Conservation (phyloP, 1,284 basidiomycete species). For the Anthracocystis setariae region DNA sequence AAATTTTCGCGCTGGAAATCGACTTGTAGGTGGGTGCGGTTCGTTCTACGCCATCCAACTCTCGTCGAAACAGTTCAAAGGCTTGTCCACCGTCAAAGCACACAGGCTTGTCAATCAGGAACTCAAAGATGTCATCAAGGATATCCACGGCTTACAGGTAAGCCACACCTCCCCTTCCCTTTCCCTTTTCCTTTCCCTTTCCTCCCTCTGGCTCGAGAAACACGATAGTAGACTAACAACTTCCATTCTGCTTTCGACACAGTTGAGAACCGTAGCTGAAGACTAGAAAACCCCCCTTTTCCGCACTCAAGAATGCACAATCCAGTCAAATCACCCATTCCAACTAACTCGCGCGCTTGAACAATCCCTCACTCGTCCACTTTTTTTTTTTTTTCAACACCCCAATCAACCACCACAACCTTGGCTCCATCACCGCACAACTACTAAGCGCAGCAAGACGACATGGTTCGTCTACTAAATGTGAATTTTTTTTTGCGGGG, state of each 20-base stretch:
- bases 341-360: not conserved
- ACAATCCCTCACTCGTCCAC: too few relatives aligned
- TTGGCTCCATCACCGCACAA: too few relatives aligned
- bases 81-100: conserved; percentile 87
- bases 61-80: conserved; percentile 84
- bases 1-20: too few relatives aligned
- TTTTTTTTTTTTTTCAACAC: too few relatives aligned
- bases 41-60: conserved; percentile 94
- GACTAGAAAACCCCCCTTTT: conserved; percentile 9
- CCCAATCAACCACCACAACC: too few relatives aligned
- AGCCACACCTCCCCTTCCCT: too few relatives aligned
- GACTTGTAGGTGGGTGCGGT: conserved; percentile 83
- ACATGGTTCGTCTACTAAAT: too few relatives aligned
- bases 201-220: too few relatives aligned
- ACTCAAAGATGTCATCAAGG: conserved; percentile 88
- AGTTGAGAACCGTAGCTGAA: conserved; percentile 42
- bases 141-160: conserved; percentile 94
- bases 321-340: not conserved
- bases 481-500: too few relatives aligned
- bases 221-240: too few relatives aligned
- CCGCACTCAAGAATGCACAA: not conserved
- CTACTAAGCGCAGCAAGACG: too few relatives aligned
- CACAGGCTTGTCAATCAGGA: conserved; percentile 89
- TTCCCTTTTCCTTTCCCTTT: not conserved
- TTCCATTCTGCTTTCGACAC: too few relatives aligned